Conservation (phyloP, 805 yeast species). For the Ogataea ganodermae region DNA sequence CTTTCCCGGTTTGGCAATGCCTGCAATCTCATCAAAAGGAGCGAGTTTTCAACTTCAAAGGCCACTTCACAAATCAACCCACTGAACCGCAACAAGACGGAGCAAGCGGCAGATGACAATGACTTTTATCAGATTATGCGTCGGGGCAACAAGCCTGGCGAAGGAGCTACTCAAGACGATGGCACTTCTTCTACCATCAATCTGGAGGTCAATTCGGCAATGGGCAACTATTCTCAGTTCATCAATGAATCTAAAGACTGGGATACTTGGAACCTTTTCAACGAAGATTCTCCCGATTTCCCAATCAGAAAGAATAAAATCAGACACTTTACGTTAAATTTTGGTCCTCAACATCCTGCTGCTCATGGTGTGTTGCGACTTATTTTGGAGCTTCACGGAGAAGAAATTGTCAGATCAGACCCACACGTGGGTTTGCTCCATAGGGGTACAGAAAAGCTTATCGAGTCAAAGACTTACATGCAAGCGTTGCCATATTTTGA, state of each 20-base stretch:
- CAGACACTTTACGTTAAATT: conserved; percentile 86
- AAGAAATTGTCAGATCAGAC: conserved; percentile 82
- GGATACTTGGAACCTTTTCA: conserved; percentile 39
- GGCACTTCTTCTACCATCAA: conserved; percentile 29
- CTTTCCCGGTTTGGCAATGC: conserved; percentile 8
- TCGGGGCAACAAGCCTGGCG: conserved; percentile 33
- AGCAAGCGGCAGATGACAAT: conserved; percentile 32
- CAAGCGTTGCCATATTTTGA: conserved; percentile 90
- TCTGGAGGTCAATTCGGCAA: conserved; percentile 41
- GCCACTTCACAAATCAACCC: not conserved
- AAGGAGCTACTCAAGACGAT: conserved; percentile 25
- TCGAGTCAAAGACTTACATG: conserved; percentile 81
- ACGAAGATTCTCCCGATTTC: conserved; percentile 40
- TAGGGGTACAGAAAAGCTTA: conserved; percentile 87
- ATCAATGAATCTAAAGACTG: conserved; percentile 35
- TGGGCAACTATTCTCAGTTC: conserved; percentile 42
- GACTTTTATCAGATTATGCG: conserved; percentile 34
- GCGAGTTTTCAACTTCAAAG: conserved; percentile 7
- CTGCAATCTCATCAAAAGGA: conserved; percentile 1
- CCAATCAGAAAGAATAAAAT: conserved; percentile 50
- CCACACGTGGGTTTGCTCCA: conserved; percentile 89
- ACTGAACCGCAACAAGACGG: conserved; percentile 15
- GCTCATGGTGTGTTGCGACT: conserved; percentile 90
- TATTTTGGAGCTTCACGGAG: conserved; percentile 85
- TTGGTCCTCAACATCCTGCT: conserved; percentile 95